phyloP scores from a whole-genome alignment of 2,329 filamentous ascomycete genomes.

The Cryphonectria nitschkei region DNA sequence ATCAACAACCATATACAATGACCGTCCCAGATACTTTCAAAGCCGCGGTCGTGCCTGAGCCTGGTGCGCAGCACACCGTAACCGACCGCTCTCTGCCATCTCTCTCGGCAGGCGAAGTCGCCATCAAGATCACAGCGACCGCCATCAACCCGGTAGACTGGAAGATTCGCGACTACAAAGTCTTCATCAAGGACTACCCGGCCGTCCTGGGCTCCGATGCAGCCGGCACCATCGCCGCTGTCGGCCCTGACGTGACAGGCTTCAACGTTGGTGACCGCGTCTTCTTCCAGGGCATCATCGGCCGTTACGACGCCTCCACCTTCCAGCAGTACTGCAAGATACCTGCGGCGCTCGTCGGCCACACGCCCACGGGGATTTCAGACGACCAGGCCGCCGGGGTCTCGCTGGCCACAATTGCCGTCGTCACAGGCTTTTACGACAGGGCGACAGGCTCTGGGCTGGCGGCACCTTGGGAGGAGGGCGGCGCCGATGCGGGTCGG shows the following conservation, averaged over 20 bases:
- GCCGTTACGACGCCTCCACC: slow-evolving; percentile 36
- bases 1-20: slow-evolving; percentile 7
- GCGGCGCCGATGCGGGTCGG: slow-evolving; percentile 43
- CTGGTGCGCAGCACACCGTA: slow-evolving; percentile 21
- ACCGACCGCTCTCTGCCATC: slow-evolving; percentile 26
- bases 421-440: slow-evolving; percentile 33
- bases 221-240: slow-evolving; percentile 40
- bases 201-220: slow-evolving; percentile 41
- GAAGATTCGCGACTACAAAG: slow-evolving; percentile 39
- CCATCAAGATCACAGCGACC: slow-evolving; percentile 33
- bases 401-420: slow-evolving; percentile 33
- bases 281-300: slow-evolving; percentile 42
- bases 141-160: slow-evolving; percentile 43
- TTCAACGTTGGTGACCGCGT: slow-evolving; percentile 43
- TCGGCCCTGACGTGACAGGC: slow-evolving; percentile 35
- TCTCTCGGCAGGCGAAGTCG: slow-evolving; percentile 32
- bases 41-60: slow-evolving; percentile 26
- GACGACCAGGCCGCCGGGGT: slow-evolving; percentile 38
- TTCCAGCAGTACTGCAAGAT: slow-evolving; percentile 45
- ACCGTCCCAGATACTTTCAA: slow-evolving; percentile 24
- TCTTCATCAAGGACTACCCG: slow-evolving; percentile 37
- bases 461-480: slow-evolving; percentile 37
- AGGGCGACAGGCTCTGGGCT: slow-evolving; percentile 32
- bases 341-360: slow-evolving; percentile 38
- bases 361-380: slow-evolving; percentile 37